Evolutionary conservation across 2,329 filamentous ascomycete genomes (phyloP), one percentile per base, ranked within the genome.

Genomic region (Cladosporium sp.): DNA sequence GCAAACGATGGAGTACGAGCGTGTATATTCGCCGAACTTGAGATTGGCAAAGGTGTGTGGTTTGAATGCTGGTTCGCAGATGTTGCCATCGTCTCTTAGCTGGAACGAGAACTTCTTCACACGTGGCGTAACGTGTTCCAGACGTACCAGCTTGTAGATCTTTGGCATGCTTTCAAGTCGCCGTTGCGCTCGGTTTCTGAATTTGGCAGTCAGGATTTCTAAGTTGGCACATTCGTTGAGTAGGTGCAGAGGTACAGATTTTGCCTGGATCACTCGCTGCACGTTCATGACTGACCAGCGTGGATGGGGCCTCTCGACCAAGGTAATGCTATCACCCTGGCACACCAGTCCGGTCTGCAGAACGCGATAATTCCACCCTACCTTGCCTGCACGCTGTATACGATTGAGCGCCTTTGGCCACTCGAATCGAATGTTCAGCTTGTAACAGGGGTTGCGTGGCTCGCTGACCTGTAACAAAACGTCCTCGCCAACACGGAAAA

Each of bases 361-460:
- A 6, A 70, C 67, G 6, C 67, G 65, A 14, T 65, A 63, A n/a
- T 68, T 66, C 66, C 66, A 70, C 15, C 69, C 69, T 0, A 66
- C 66, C 6, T 66, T 57, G 10, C 66, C 68, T 4, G 68, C 69
- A 6, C 65, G 64, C 24, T 66, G 62, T 3, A 67, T 65, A 26
- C 66, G 66, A 21, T 65, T 65, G 6, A 69, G 47, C 0, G 59
- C 67, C 28, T 62, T 47, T 8, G 63, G 26, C 68, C 67, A 69
- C 26, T 67, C 26, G 73, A 89, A 89, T 2, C 87, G 84, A 70
- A 88, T 85, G 72, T 88, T 88, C 15, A 89, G 81, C 74, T 89
- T 89, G 79, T 86, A 89, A 77, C 87, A 89, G 4, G 87, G 87
- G 74, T 87, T 85, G 12, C 87, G 81, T 0, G 87, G 87, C 14